Evolutionary conservation across 129 eudicot species (phyloP), one percentile per base, ranked within the genome.

Genomic region (Rutidosis leptorrhynchoides): DNA sequence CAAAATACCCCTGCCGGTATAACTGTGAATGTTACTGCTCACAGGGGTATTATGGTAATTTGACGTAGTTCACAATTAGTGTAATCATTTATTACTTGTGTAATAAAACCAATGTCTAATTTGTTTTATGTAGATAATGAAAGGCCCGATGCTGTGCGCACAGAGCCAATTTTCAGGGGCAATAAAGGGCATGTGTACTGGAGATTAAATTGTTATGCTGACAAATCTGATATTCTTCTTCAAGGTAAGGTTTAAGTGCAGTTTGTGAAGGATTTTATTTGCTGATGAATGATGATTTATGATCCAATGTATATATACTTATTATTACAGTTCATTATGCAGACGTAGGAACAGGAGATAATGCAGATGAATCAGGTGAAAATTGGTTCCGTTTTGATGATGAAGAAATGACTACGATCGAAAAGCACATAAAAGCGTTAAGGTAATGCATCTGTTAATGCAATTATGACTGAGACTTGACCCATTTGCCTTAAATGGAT

Each of bases 81-180:
- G 21, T 14, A 2, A 22, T 22, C 58, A 53, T 53, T 53, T 21
- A 22, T 22, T 4, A 53, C 6, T 20, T 9, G 15, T 53, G 24
- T 25, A 11, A 20, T 11, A 8, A 54, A 53, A 54, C n/a, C 12
- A 54, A 8, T 52, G 58, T 56, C n/a, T 58, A 59, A 1, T 59
- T 16, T 59, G 26, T 29, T 7, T 15, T 62, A 14, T 76, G 62
- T 57, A 89, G 90, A 74, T 28, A 66, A 71, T 42, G 73, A 71
- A 72, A 74, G 66, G 64, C 54, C 85, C 3, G 85, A 79, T 58
- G 86, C 78, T 73, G 62, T 86, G 11, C 73, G 97, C 65, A 82
- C 70, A 53, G 77, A 73, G 77, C 80, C 87, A 16, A 25, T 77
- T 45, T 46, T 74, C 66, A 16, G 74, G 37, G 95, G 66, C 19